Percentiles rank a stretch among this genome's conserved stretches.
These are phyloP conservation scores for Adansonia grandidieri DNA, from an alignment of 441 rosid species.

Conservation along the genomic window DNA sequence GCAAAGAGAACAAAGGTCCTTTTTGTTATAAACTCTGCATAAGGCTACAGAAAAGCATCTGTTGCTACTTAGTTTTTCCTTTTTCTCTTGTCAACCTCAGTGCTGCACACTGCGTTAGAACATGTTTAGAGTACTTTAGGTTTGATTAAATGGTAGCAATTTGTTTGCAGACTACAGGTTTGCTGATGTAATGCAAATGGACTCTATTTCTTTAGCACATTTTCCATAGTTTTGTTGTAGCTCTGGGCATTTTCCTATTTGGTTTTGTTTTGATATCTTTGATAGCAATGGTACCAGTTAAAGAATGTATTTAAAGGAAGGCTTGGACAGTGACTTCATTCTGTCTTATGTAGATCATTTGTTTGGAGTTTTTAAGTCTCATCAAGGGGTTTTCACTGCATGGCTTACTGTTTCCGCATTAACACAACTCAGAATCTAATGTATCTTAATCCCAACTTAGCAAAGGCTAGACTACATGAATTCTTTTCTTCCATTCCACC, in stretches of 20 bases:
- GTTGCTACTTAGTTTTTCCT: not conserved
- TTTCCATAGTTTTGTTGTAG: not conserved
- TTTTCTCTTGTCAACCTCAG: not conserved
- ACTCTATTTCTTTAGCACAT: not conserved
- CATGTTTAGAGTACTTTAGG: not conserved
- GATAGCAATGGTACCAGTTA: not conserved
- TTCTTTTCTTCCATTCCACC: not conserved
- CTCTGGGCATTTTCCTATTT: slow-evolving; percentile 13
- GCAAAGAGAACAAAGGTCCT: not conserved
- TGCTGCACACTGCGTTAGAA: not conserved
- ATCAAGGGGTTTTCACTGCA: not conserved
- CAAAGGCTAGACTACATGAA: not conserved
- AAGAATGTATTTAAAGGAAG: not conserved
- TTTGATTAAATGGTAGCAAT: not conserved
- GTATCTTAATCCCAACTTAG: not conserved
- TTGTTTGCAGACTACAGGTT: not conserved
- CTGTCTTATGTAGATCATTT: not conserved
- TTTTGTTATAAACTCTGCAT: not conserved
- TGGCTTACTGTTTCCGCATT: not conserved
- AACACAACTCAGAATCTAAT: not conserved
- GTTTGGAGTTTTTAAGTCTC: not conserved
- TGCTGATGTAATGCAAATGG: slow-evolving; percentile 2
- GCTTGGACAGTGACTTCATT: not conserved
- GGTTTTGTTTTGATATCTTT: slow-evolving; percentile 5
- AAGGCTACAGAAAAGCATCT: not conserved